Base-by-base conservation (phyloP, 202 grass and related monocot genomes). In the Dendrocalamus latiflorus region DNA sequence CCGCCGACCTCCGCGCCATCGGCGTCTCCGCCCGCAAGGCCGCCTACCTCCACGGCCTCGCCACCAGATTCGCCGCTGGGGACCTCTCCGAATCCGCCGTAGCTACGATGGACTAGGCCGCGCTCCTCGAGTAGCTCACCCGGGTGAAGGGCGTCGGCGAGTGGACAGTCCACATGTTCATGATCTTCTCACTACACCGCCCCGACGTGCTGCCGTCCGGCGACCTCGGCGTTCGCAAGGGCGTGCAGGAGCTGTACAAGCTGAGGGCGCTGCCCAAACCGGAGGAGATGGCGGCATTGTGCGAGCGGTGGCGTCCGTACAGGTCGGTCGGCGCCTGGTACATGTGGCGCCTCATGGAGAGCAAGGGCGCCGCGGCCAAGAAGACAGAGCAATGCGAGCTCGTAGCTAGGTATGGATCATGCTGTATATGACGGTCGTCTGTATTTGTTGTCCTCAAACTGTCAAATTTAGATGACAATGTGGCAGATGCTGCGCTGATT, bases 121-220 rank as follows among this genome's bases (percentile, higher is more conserved):
- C 76, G 2, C 91, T 93, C 71, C 86, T 93, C 75, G 57, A 76
- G 7, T 73, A 91, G 86, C 86, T 93, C 33, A 93, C 86, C 30
- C 83, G 65, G 71, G 91, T 91, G 21, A 93, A 84, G 56, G 91
- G 88, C 51, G 37, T 93, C 22, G 88, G 88, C 38, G 88, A 88
- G 59, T 93, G 91, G 91, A 90, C 88, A 6, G 88, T 91, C 38
- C 86, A 93, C 82, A 93, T 93, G 91, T 93, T 93, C 86, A 93
- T 93, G 91, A 86, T 93, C 33, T 93, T 93, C 83, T 93, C 88
- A 44, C 76, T 91, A 26, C 91, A 93, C 59, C 88, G 86, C 71
- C 91, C 91, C 34, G 83, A 93, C 30, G 86, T 91, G 83, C 88
- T 93, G 49, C 91, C 91, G 1, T 82, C 81, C 53, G 86, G 91